Evolutionary conservation across 441 rosid species (phyloP).

Genomic region (Arabidopsis hybrid): DNA sequence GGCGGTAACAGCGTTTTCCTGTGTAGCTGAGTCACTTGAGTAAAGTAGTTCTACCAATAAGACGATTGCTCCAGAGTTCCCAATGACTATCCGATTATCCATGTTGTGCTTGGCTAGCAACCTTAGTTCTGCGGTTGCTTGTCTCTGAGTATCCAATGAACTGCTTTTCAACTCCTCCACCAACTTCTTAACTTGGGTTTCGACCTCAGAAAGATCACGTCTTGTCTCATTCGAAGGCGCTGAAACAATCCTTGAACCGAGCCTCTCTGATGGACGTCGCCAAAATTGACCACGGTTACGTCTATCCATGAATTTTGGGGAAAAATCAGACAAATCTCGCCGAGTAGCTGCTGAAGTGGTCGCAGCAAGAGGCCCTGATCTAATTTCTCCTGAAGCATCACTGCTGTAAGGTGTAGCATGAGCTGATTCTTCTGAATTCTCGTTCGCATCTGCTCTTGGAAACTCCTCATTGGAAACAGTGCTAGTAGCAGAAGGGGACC

Average conservation of each 20-base stretch:
- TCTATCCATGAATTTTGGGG: slow-evolving; percentile 60
- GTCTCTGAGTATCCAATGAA: slow-evolving; percentile 71
- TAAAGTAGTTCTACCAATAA: slow-evolving; percentile 75
- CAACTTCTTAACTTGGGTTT: slow-evolving; percentile 68
- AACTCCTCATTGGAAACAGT: slow-evolving; percentile 54
- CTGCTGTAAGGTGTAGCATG: slow-evolving; percentile 64
- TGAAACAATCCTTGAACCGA: slow-evolving; percentile 75
- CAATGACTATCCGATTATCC: slow-evolving; percentile 91
- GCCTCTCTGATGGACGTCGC: slow-evolving; percentile 79
- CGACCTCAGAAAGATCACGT: slow-evolving; percentile 78
- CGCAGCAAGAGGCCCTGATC: slow-evolving; percentile 55
- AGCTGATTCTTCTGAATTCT: slow-evolving; percentile 60
- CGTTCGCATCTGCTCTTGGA: slow-evolving; percentile 68
- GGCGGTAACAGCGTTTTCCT: slow-evolving; percentile 93
- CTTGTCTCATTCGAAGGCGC: slow-evolving; percentile 64
- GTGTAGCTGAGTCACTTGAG: slow-evolving; percentile 64
- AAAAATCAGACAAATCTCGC: slow-evolving; percentile 64
- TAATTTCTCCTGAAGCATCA: slow-evolving; percentile 79
- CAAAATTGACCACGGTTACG: slow-evolving; percentile 68
- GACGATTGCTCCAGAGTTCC: slow-evolving; percentile 76
- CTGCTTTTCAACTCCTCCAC: slow-evolving; percentile 74
- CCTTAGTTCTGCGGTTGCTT: slow-evolving; percentile 64
- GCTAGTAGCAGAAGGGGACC: slow-evolving; percentile 69
- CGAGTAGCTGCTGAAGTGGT: slow-evolving; percentile 49
- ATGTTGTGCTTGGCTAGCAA: slow-evolving; percentile 81